Evolutionary conservation across 345 rosid species (phyloP).

Genomic region (Ricinus communis): DNA sequence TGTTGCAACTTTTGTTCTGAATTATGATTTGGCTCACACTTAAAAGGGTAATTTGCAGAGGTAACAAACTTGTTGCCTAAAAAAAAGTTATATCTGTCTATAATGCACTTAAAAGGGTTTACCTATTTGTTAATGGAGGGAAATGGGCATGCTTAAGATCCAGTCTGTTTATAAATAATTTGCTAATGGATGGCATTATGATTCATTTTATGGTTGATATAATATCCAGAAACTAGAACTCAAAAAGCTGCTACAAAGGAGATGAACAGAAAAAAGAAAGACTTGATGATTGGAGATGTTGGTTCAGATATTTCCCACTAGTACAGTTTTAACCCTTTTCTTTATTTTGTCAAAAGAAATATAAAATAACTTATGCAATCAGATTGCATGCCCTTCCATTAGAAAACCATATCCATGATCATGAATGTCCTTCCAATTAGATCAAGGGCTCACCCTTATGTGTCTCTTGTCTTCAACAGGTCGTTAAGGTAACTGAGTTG

Average conservation of each 20-base stretch:
- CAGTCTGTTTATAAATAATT: constrained; percentile 32
- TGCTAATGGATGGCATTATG: constrained; percentile 49
- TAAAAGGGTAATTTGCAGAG: too few relatives aligned
- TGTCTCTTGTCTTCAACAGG: too few relatives aligned
- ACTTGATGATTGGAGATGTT: constrained; percentile 55
- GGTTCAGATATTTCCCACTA: constrained; percentile 29
- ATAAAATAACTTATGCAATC: background rate
- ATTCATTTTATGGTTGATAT: constrained; percentile 46
- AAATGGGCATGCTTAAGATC: constrained; percentile 22
- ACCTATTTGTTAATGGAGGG: background rate
- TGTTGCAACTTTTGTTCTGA: too few relatives aligned
- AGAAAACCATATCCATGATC: background rate
- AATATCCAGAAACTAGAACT: constrained; percentile 48
- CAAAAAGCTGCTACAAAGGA: constrained; percentile 53
- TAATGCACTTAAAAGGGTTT: too few relatives aligned
- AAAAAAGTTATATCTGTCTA: too few relatives aligned
- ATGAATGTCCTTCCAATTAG: background rate
- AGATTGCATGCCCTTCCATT: background rate
- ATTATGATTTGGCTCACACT: too few relatives aligned
- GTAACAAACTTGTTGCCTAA: too few relatives aligned
- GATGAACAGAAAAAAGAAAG: background rate
- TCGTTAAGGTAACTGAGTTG: too few relatives aligned
- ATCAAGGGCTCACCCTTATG: background rate
- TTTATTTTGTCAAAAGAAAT: background rate
- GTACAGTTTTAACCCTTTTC: background rate